These are phyloP conservation scores for Amanita polypyramis DNA, from an alignment of 768 basidiomycete genomes.

Conservation along the genomic window DNA sequence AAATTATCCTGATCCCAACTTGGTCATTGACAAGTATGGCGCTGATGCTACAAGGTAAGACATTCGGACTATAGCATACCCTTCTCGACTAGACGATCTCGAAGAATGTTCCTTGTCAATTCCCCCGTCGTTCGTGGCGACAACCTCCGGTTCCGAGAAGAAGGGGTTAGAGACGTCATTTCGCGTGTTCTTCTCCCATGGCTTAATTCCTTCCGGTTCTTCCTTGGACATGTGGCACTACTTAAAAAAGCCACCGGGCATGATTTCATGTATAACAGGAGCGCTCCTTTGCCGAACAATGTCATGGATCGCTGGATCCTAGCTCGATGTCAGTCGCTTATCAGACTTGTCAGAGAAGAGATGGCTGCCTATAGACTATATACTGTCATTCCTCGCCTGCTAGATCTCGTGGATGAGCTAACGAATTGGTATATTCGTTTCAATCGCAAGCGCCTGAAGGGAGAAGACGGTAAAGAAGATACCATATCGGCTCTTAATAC, in stretches of 20 bases:
- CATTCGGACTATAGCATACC: not conserved
- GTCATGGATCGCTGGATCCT: slow-evolving; percentile 99
- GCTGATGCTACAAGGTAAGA: slow-evolving; percentile 86
- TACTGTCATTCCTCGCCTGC: slow-evolving; percentile 90
- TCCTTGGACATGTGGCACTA: slow-evolving; percentile 87
- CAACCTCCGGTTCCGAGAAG: slow-evolving; percentile 95
- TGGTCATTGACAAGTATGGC: slow-evolving; percentile 85
- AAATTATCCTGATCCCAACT: slow-evolving; percentile 94
- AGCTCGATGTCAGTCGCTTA: slow-evolving; percentile 95
- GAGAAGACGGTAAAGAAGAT: slow-evolving; percentile 85
- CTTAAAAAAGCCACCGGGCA: slow-evolving; percentile 71
- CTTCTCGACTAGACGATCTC: not conserved
- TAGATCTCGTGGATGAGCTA: slow-evolving; percentile 89
- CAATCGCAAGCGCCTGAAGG: slow-evolving; percentile 92
- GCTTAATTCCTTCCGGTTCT: slow-evolving; percentile 99
- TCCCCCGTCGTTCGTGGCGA: slow-evolving; percentile 98
- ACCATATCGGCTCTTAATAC: slow-evolving; percentile 87
- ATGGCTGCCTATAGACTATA: slow-evolving; percentile 98
- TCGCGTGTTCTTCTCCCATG: slow-evolving; percentile 95
- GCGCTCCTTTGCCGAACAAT: slow-evolving; percentile 74
- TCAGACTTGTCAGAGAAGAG: slow-evolving; percentile 82
- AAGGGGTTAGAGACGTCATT: slow-evolving; percentile 94
- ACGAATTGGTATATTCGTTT: slow-evolving; percentile 99
- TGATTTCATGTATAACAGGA: slow-evolving; percentile 81
- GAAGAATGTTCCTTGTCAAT: slow-evolving; percentile 95